A percentile compares a stretch with the other conserved stretches of the same genome.
phyloP scores from a whole-genome alignment of 208 protist genomes.

The Trypanosoma avium region DNA sequence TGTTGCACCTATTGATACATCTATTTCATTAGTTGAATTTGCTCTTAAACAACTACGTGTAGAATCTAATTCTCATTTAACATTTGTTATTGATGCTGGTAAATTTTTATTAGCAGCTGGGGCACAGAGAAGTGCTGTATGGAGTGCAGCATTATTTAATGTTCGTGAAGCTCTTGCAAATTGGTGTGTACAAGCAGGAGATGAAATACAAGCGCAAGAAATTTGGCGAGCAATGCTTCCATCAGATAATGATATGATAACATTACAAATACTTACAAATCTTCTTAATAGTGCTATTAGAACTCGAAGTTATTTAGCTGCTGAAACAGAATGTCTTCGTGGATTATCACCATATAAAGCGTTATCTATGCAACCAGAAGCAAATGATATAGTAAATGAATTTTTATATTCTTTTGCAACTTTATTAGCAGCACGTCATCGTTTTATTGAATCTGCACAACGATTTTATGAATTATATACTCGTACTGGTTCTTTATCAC shows the following conservation, averaged over 20 bases:
- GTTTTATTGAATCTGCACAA: slow-evolving; percentile 85
- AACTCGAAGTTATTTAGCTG: slow-evolving; percentile 59
- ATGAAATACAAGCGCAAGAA: slow-evolving; percentile 26
- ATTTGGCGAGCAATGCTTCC: slow-evolving; percentile 27
- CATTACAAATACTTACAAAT: slow-evolving; percentile 73
- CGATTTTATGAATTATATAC: slow-evolving; percentile 86
- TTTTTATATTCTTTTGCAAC: slow-evolving; percentile 70
- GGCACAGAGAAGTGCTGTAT: slow-evolving; percentile 12
- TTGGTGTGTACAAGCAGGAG: slow-evolving; percentile 24
- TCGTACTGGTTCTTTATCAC: slow-evolving; percentile 32
- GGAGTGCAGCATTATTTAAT: slow-evolving; percentile 15
- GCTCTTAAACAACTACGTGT: neutral
- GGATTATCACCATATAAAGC: slow-evolving; percentile 45
- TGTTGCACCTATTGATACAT: neutral
- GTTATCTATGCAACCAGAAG: slow-evolving; percentile 42
- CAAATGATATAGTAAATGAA: slow-evolving; percentile 37
- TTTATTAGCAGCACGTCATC: slow-evolving; percentile 49
- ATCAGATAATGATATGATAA: slow-evolving; percentile 28
- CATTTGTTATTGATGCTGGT: slow-evolving; percentile 14
- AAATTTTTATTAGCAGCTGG: neutral
- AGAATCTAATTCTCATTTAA: neutral
- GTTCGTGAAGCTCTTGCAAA: slow-evolving; percentile 24
- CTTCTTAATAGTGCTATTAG: slow-evolving; percentile 71
- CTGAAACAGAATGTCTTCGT: slow-evolving; percentile 76
- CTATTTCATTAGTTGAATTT: neutral